Evolutionary conservation across 768 basidiomycete species (phyloP), one percentile per base, ranked within the genome.

Genomic region (Auricularia sp.): DNA sequence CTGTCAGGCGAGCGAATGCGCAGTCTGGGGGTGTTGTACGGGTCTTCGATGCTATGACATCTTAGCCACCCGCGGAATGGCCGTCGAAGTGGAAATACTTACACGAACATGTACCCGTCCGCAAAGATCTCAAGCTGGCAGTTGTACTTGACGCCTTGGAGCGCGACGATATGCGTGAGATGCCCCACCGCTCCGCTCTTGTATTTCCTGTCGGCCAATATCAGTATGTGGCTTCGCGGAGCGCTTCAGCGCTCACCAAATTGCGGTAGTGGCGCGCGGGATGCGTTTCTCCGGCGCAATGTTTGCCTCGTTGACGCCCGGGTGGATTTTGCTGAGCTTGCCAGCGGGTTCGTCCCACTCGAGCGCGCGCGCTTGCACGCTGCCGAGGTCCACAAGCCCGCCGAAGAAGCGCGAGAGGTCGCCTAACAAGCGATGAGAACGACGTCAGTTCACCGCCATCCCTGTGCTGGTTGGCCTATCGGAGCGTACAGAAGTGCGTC

Each of bases 341-440:
- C 96, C 96, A 11, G 96, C 89, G 68, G 86, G 83, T 75, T 98
- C 95, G 73, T 92, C 80, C 89, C 89, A 94, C 73, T 96, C 95
- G 37, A 98, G 82, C 10, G 94, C 92, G 72, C 94, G 92, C 16
- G 95, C 96, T 45, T 74, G 78, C 45, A 93, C 89, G 39, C 83
- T 83, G 63, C 85, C 78, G 66, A 95, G 86, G 72, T 97, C 92
- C 65, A 97, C 92, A 69, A 96, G 92, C 16, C 96, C 96, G 62
- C 95, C 96, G 72, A 98, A 98, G 80, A 97, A 96, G 69, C 95
- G 89, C 45, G 94, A 97, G 54, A 96, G 83, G 77, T 97, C 94
- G 70, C 68, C 70, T 70, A 44, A 2, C 42, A 18, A 61, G 29
- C 8, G 47, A 42, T n/a, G 10, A 65, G 58, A 4, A 54, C 24